Evolutionary conservation across 352 stramenopile species (phyloP), one percentile per base, ranked within the genome.

Genomic region (Globisporangium cylindrosporum): DNA sequence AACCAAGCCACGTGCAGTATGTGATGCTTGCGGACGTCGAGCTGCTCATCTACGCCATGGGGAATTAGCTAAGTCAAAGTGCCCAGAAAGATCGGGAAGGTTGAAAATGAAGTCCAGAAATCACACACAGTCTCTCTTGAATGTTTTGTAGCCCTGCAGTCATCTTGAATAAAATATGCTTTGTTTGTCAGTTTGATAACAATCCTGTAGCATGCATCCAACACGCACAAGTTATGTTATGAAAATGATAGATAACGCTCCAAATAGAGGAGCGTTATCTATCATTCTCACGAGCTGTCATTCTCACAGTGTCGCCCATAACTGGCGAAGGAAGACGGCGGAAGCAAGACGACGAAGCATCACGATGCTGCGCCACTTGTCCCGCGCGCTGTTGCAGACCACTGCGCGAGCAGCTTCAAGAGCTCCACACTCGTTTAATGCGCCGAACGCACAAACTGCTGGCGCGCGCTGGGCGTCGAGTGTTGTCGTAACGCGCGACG

Each of bases 401-500:
- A 4, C 57, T 9, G 57, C 57, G 12, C 18, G 48, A 15, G 22
- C 57, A 62, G 2, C 57, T 41, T n/a, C 34, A 36, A 7, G 29
- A 10, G n/a, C 57, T 18, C 12, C 27, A 55, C 20, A 1, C 20
- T 12, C 24, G 2, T n/a, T 20, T 1, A 4, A 46, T 46, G 18
- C 15, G 57, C 34, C 1, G 22, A 22, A 29, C 20, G 27, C 1
- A 56, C 41, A 38, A 27, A 18, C 29, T 24, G 3, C 27, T 29
- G 15, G 46, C 24, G 51, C 36, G 22, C 79, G 74, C 32, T 77
- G 70, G 64, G 66, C 71, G 46, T 77, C 77, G 24, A 77, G 48
- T 29, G 75, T 87, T 46, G 66, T 73, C 57, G 70, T 87, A 12
- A 80, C 75, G 38, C 77, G 68, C 34, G 75, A 86, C 59, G 77